These are phyloP conservation scores for Phallus indusiatus DNA, from an alignment of 768 basidiomycete species.

Conservation along the genomic window DNA sequence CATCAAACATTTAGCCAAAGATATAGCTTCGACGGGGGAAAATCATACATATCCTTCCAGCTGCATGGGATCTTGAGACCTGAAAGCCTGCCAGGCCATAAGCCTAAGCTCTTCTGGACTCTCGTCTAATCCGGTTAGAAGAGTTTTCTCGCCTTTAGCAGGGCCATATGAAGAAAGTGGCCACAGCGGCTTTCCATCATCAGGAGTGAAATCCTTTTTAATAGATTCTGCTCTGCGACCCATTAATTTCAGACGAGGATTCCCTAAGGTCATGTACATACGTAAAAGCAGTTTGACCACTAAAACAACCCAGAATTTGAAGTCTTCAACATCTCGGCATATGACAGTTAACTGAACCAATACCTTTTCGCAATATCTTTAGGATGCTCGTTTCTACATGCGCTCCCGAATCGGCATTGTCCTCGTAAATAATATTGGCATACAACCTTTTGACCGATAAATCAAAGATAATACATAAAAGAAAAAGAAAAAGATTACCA, in stretches of 20 bases:
- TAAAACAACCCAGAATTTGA: constrained; percentile 12
- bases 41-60: constrained; percentile 60
- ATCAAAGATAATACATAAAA: background rate
- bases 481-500: background rate
- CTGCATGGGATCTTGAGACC: constrained; percentile 36
- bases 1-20: background rate
- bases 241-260: background rate
- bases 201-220: constrained; percentile 47
- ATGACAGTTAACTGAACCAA: constrained; percentile 45
- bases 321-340: background rate
- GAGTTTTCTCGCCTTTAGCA: constrained; percentile 58
- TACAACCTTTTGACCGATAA: constrained; percentile 35
- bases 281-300: constrained; percentile 27
- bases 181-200: constrained; percentile 66
- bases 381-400: constrained; percentile 61
- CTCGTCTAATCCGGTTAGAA: constrained; percentile 60
- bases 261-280: constrained; percentile 17
- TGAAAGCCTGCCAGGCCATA: constrained; percentile 47
- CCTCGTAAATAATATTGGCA: constrained; percentile 59
- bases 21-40: background rate
- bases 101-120: constrained; percentile 73
- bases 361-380: constrained; percentile 20
- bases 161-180: constrained; percentile 72
- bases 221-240: constrained; percentile 51
- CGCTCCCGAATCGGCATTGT: constrained; percentile 53